Evolutionary conservation across 768 basidiomycete genomes (phyloP), one percentile per base, ranked within the genome.

Genomic region (Mycena polygramma): DNA sequence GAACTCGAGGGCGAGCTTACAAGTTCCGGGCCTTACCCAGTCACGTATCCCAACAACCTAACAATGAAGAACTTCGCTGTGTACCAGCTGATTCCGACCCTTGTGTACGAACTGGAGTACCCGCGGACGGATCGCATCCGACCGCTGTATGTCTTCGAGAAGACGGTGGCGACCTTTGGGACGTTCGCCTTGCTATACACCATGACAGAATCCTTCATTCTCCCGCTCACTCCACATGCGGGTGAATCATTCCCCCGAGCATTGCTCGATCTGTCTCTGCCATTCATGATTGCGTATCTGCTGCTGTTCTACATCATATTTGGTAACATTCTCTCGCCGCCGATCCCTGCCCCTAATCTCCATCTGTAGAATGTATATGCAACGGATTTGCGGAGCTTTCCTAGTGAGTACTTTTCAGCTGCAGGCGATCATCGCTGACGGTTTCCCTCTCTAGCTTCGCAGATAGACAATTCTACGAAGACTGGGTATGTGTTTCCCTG

Each of bases 391-490:
- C 97, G 1, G 97, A 98, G 80, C 84, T 97, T 49, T 95, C 95
- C 8, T 92, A 88, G 95, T 95, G 74, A 77, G 91, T 79, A 5
- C 39, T 45, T 26, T 20, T 19, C 19, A 54, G n/a, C 19, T 17
- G 53, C n/a, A 46, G 17, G 13, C 3, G 2, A 48, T 52, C 36
- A 22, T 57, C 63, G 15, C 57, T 72, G 64, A 74, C 30, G 58
- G 49, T 20, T 36, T 13, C 17, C 58, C 54, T 46, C 66, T 66
- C 51, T 71, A 95, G 94, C 78, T 99, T 99, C 77, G 95, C 95
- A n/a, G 97, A 99, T 78, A 87, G 97, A 54, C 93, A 95, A 73
- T 99, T 99, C 80, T 99, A 99, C 78, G 94, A 96, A 81, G 97
- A 98, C 79, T 98, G 97, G 95, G 92, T 92, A 79, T 35, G 83